Evolutionary conservation across 164 flowering plant species (phyloP).

Genomic region (Chimonanthus praecox): DNA sequence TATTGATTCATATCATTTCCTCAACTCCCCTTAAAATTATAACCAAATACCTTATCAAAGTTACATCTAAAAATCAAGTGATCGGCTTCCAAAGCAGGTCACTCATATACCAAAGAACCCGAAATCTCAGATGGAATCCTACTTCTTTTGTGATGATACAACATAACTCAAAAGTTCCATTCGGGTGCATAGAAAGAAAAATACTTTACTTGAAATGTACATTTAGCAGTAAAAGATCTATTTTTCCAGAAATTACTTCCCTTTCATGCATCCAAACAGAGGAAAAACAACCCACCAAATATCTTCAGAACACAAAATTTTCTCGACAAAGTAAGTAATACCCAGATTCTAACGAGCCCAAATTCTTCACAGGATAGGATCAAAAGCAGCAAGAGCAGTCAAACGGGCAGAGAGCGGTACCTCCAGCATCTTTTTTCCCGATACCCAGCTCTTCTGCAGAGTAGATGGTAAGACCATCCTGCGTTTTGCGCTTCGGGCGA

Average conservation of each 20-base stretch:
- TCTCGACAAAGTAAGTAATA: background rate
- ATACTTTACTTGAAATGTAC: too few relatives aligned
- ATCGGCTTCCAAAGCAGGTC: background rate
- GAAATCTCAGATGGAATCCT: background rate
- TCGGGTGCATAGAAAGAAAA: too few relatives aligned
- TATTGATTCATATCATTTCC: background rate
- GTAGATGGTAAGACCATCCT: conserved; percentile 44
- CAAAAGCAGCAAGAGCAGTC: conserved; percentile 69
- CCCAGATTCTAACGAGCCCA: background rate
- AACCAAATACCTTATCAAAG: background rate
- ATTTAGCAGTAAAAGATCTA: too few relatives aligned
- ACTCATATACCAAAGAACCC: background rate
- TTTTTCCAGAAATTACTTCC: too few relatives aligned
- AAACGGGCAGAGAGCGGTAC: conserved; percentile 60
- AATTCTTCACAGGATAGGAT: conserved; percentile 3
- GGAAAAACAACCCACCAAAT: background rate
- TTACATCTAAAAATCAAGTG: background rate
- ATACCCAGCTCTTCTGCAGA: conserved; percentile 60
- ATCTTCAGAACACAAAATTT: background rate
- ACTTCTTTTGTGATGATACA: background rate
- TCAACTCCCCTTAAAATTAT: background rate
- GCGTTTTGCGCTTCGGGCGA: conserved; percentile 34
- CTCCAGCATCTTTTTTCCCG: conserved; percentile 45
- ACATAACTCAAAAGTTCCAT: background rate
- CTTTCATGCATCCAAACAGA: too few relatives aligned